Evolutionary conservation across 202 grass and related monocot species (phyloP).

Genomic region (Schoenoplectus tabernaemontani): DNA sequence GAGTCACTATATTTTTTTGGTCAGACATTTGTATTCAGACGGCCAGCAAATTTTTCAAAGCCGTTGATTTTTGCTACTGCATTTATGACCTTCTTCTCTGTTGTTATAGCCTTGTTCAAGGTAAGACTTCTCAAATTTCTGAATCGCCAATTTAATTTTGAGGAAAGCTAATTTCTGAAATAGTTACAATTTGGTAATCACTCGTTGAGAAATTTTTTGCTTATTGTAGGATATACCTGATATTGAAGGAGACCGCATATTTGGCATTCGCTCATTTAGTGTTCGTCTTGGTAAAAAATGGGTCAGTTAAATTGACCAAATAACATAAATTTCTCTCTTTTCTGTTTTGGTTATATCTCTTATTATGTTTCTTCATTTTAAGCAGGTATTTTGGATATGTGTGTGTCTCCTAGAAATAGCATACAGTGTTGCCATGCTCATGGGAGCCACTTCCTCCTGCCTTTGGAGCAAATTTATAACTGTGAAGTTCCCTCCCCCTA

Average conservation of each 20-base stretch:
- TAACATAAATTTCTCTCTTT: conserved; percentile 10
- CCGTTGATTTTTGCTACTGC: conserved; percentile 86
- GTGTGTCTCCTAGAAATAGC: conserved; percentile 81
- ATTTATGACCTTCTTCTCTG: conserved; percentile 97
- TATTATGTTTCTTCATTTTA: conserved; percentile 8
- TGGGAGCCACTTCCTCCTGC: conserved; percentile 61
- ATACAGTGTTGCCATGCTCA: conserved; percentile 54
- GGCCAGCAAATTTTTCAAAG: conserved; percentile 50
- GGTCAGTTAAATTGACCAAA: conserved; percentile 36
- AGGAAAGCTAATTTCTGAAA: background rate
- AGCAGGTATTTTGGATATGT: conserved; percentile 93
- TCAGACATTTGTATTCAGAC: conserved; percentile 87
- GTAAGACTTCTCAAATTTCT: conserved; percentile 23
- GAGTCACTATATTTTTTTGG: background rate
- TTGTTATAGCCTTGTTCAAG: conserved; percentile 99
- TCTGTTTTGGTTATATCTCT: background rate
- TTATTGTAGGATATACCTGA: conserved; percentile 86
- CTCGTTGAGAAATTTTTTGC: conserved; percentile 2
- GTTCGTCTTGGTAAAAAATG: conserved; percentile 71
- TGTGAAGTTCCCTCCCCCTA: no score
- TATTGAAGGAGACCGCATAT: conserved; percentile 87
- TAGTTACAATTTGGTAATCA: background rate
- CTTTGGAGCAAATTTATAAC: conserved; percentile 74
- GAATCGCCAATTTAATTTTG: background rate
- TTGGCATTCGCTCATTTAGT: conserved; percentile 79